These are phyloP conservation scores for Cicer judaicum DNA, from an alignment of 306 rosid species.

Conservation along the genomic window DNA sequence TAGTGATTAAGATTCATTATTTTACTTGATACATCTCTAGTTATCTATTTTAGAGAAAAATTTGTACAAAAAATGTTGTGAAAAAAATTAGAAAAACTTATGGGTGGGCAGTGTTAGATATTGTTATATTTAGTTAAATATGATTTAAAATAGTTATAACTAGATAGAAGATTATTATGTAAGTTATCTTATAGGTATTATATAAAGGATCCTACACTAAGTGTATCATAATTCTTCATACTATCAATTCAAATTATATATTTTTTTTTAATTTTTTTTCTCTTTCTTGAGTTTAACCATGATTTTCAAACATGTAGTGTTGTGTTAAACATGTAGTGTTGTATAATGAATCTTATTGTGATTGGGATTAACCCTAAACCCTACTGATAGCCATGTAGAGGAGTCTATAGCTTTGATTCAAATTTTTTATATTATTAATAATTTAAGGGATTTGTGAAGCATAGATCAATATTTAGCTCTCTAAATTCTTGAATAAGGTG, in stretches of 20 bases:
- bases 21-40: background rate
- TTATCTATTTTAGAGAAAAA: background rate
- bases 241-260: too few species aligned
- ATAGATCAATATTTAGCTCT: background rate
- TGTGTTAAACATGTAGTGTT: too few species aligned
- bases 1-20: background rate
- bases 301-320: too few species aligned
- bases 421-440: background rate
- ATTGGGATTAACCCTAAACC: background rate
- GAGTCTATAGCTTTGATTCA: background rate
- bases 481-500: background rate
- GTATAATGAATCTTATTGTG: background rate
- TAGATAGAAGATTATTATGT: too few species aligned
- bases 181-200: too few species aligned
- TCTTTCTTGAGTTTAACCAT: too few species aligned
- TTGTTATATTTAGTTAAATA: too few species aligned
- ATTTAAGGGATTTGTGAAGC: background rate
- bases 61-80: background rate
- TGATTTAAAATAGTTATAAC: too few species aligned
- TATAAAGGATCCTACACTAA: too few species aligned
- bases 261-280: too few species aligned
- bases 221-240: too few species aligned
- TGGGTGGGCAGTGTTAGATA: background rate
- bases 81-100: background rate
- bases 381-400: too few species aligned